Percentiles rank a stretch among this genome's conserved stretches.
Conservation (phyloP, 2,329 filamentous ascomycete species). For the Aspergillus pseudoviridinutans region DNA sequence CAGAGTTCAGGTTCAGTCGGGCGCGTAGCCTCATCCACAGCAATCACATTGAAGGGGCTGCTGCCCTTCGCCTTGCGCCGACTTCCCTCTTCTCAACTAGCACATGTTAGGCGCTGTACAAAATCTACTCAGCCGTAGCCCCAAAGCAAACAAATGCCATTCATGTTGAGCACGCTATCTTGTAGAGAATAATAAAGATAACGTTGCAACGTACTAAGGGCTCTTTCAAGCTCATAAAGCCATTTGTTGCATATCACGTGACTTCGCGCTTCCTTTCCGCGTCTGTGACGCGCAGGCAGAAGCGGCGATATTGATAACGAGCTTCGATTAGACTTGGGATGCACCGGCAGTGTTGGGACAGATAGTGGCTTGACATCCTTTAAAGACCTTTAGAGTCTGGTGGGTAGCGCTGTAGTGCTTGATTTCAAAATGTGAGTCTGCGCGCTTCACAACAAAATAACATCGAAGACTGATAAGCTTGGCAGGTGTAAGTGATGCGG, state of each 20-base stretch:
- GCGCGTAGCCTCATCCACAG: too few relatives aligned
- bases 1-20: too few relatives aligned
- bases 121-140: too few relatives aligned
- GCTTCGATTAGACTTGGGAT: not conserved
- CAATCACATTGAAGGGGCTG: too few relatives aligned
- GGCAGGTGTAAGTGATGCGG: slow-evolving; percentile 29
- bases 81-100: too few relatives aligned
- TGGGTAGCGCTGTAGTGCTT: not conserved
- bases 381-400: not conserved
- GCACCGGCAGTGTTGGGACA: not conserved
- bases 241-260: slow-evolving; percentile 7
- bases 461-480: slow-evolving; percentile 10
- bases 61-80: too few relatives aligned
- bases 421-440: slow-evolving; percentile 5
- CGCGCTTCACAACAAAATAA: not conserved
- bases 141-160: too few relatives aligned
- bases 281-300: slow-evolving; percentile 17
- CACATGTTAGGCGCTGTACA: too few relatives aligned
- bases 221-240: not conserved
- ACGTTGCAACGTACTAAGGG: not conserved
- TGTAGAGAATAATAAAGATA: not conserved
- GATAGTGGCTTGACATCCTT: not conserved
- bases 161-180: not conserved
- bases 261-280: slow-evolving; percentile 15
- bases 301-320: not conserved